phyloP scores from a whole-genome alignment of 352 stramenopile species.

The Pythium utonaiense region DNA sequence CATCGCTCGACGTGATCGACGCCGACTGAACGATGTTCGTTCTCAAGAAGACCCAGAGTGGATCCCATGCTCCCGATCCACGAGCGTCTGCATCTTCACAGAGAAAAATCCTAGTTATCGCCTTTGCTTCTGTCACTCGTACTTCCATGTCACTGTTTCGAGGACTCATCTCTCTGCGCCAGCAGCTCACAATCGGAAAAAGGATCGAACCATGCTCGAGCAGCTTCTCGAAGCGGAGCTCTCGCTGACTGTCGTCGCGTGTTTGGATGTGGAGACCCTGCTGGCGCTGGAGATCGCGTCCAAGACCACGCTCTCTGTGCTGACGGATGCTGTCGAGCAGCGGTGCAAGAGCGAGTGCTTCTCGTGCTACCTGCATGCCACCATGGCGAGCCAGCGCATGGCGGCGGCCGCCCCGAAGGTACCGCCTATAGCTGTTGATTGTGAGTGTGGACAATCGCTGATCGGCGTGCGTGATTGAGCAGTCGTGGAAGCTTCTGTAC shows the following conservation, averaged over 20 bases:
- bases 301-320: constrained; percentile 9
- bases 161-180: background rate
- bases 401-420: constrained; percentile 46
- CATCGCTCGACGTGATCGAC: constrained; percentile 8
- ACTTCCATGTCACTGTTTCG: background rate
- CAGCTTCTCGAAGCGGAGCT: constrained; percentile 25
- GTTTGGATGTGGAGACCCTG: constrained; percentile 38
- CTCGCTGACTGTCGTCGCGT: constrained; percentile 28
- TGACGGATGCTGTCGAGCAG: constrained; percentile 14
- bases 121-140: background rate
- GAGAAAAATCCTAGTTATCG: background rate
- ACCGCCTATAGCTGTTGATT: background rate
- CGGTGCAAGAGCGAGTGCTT: constrained; percentile 72
- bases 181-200: too few relatives aligned
- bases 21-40: background rate
- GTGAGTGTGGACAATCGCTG: too few relatives aligned
- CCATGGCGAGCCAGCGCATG: constrained; percentile 64
- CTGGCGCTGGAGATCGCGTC: constrained; percentile 34
- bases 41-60: background rate
- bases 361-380: constrained; percentile 48
- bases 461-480: background rate
- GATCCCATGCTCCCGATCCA: background rate
- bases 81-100: background rate
- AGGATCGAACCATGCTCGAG: background rate
- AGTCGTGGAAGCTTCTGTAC: constrained; percentile 64